These are phyloP conservation scores for Nemania sp. DNA, from an alignment of 2,329 filamentous ascomycete genomes.

Conservation along the genomic window DNA sequence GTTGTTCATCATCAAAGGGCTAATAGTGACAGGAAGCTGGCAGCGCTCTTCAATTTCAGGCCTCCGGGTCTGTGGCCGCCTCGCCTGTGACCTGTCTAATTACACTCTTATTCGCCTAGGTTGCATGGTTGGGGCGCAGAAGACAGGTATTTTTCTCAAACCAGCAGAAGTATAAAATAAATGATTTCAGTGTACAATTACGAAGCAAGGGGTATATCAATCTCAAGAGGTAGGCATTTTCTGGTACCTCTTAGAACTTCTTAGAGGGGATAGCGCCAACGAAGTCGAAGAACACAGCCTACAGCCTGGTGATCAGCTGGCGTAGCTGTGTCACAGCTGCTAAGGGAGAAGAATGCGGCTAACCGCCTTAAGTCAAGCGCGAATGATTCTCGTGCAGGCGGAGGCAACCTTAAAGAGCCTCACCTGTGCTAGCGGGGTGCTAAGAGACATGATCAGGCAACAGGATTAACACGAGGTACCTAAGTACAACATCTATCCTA, in stretches of 20 bases:
- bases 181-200: too few relatives aligned
- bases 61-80: too few relatives aligned
- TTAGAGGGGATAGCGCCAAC: background rate
- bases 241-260: background rate
- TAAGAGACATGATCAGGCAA: slow-evolving; percentile 24
- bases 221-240: background rate
- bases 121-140: too few relatives aligned
- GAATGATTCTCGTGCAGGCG: background rate
- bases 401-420: background rate
- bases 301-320: slow-evolving; percentile 5
- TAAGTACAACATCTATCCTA: background rate
- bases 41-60: too few relatives aligned
- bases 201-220: too few relatives aligned
- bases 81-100: too few relatives aligned
- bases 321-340: background rate
- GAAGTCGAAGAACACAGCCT: background rate
- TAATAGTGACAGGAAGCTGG: too few relatives aligned
- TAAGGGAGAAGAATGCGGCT: background rate
- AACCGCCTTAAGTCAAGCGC: background rate
- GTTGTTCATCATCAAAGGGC: too few relatives aligned
- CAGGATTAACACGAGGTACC: slow-evolving; percentile 20
- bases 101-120: too few relatives aligned
- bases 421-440: slow-evolving; percentile 8
- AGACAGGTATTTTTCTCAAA: too few relatives aligned
- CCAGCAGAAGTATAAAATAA: too few relatives aligned